Evolutionary conservation across 768 basidiomycete genomes (phyloP), one percentile per base, ranked within the genome.

Genomic region (Amanita pseudoporphyria): DNA sequence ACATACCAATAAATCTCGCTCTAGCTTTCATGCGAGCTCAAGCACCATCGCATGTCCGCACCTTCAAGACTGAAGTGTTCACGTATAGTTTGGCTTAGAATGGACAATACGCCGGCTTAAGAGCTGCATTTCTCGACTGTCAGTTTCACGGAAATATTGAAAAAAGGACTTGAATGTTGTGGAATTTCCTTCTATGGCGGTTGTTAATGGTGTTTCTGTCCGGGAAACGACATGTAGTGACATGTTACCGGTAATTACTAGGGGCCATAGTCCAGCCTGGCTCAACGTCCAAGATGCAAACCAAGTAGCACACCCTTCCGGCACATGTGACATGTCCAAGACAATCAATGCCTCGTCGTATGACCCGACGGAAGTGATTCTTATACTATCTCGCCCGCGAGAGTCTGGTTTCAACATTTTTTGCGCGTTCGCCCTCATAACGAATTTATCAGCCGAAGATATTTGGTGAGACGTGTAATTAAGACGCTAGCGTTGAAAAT

Each of bases 221-320:
- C 22, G 38, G 10, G 38, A 22, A 39, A 39, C 21, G 5, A 18
- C 12, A 22, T 21, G 18, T 19, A n/a, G n/a, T n/a, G n/a, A n/a
- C n/a, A n/a, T n/a, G n/a, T n/a, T n/a, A n/a, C n/a, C n/a, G n/a
- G n/a, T n/a, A n/a, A n/a, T n/a, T n/a, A n/a, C n/a, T n/a, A n/a
- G n/a, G n/a, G n/a, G n/a, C n/a, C n/a, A n/a, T n/a, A n/a, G 77
- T 0, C 76, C 75, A 18, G 55, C 45, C 49, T 59, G 41, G 53
- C 77, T 78, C 51, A 74, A 49, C 31, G 77, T 75, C 81, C 81
- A 82, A 58, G 74, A 81, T 1, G 81, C 80, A 2, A 80, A 79
- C 81, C 81, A 83, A 14, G 78, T 78, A 21, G 59, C 63, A 49
- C 77, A 79, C 18, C 81, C 81, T 48, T 65, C 60, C 1, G 81